Evolutionary conservation across 192 early-diverging fungal species (phyloP), one percentile per base, ranked within the genome.

Genomic region (Dissophora ornata): DNA sequence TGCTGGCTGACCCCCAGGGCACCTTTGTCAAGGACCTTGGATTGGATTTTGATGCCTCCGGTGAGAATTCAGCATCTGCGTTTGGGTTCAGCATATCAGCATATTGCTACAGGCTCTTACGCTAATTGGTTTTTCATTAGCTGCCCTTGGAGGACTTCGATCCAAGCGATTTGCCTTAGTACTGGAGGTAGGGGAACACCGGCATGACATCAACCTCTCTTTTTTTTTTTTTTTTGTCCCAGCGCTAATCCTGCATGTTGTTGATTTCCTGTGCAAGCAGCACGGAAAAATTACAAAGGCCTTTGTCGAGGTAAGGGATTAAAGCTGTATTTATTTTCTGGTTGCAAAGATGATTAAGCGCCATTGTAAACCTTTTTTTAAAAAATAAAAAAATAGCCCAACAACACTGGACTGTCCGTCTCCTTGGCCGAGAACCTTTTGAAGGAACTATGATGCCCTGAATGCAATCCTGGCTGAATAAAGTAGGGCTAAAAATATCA

Each of bases 1-100:
- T 88, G 51, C 60, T 88, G 44, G 87, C 87, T 47, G 87, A 88
- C 53, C 80, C 82, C 29, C 70, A 78, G 11, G 87, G 84, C 41
- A 67, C 58, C n/a, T 81, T 88, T 21, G 82, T 82, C 46, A 80
- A 82, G 60, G 82, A 80, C 0, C 70, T 87, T 33, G 85, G 80
- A 44, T 58, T 88, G 22, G 69, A 71, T 51, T 88, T 88, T 84
- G 87, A 88, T 62, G 87, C 84, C 11, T 75, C 85, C 52, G 86
- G 80, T 70, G 16, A 30, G 19, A 12, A 21, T 10, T 28, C 21
- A n/a, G 44, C 44, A n/a, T n/a, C n/a, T n/a, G n/a, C n/a, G n/a
- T n/a, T n/a, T n/a, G n/a, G n/a, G n/a, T n/a, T n/a, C n/a, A n/a
- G n/a, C n/a, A n/a, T n/a, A n/a, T n/a, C n/a, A n/a, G n/a, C n/a